Percentiles rank a stretch among this genome's conserved stretches.
These are phyloP conservation scores for Penicillium atrosanguineum DNA, from an alignment of 495 filamentous ascomycete species.

Conservation along the genomic window DNA sequence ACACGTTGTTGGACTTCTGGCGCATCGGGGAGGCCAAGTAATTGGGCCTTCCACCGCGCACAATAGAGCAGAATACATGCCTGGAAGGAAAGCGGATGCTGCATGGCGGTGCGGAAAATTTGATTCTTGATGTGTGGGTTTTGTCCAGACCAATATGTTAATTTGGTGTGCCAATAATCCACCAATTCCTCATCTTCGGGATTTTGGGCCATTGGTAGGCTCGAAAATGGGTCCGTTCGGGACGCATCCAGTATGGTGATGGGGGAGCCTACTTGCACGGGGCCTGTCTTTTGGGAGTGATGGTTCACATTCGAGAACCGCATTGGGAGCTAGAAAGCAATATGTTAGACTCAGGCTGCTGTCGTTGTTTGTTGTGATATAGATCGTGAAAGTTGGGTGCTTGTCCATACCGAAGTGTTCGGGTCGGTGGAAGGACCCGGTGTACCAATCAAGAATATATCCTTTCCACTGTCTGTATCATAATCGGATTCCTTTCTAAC, in stretches of 20 bases:
- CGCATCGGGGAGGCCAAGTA: slow-evolving; percentile 23
- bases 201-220: slow-evolving; percentile 22
- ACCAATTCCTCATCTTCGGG: slow-evolving; percentile 30
- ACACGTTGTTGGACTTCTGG: slow-evolving; percentile 28
- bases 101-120: slow-evolving; percentile 36
- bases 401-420: slow-evolving; percentile 22
- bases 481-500: slow-evolving; percentile 13
- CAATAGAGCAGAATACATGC: slow-evolving; percentile 39
- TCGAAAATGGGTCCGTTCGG: slow-evolving; percentile 35
- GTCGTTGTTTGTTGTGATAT: not conserved
- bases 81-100: slow-evolving; percentile 37
- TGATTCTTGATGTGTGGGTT: slow-evolving; percentile 38
- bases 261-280: slow-evolving; percentile 20
- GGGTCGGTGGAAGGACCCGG: slow-evolving; percentile 4
- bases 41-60: slow-evolving; percentile 37
- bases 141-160: slow-evolving; percentile 47
- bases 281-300: slow-evolving; percentile 4
- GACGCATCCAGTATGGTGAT: slow-evolving; percentile 32
- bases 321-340: slow-evolving; percentile 18
- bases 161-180: slow-evolving; percentile 37
- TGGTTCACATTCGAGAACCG: slow-evolving; percentile 16
- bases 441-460: not conserved
- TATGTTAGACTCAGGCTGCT: not conserved
- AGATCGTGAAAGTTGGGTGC: not conserved
- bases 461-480: slow-evolving; percentile 6